phyloP scores from a whole-genome alignment of 1,284 basidiomycete genomes.

The Phlebopus sp. region DNA sequence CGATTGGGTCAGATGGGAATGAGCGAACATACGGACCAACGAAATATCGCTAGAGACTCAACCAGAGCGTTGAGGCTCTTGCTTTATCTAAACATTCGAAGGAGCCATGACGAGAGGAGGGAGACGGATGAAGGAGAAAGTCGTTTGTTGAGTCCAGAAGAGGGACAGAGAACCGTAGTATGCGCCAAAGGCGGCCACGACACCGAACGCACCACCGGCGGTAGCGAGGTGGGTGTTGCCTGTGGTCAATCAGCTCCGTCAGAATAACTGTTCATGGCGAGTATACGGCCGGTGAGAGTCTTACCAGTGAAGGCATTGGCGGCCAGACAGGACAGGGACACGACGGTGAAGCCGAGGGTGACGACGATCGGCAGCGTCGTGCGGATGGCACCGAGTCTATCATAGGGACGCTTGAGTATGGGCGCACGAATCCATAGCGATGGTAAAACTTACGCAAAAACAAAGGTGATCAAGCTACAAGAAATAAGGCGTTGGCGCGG shows the following conservation, averaged over 20 bases:
- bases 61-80: neutral
- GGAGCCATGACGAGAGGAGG: conserved; percentile 21
- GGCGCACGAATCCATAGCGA: neutral
- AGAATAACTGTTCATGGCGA: conserved; percentile 2
- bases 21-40: neutral
- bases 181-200: conserved; percentile 27
- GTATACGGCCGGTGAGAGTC: neutral
- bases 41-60: neutral
- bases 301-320: conserved; percentile 26
- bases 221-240: conserved; percentile 25
- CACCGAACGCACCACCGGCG: conserved; percentile 26
- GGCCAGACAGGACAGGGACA: conserved; percentile 23
- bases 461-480: conserved; percentile 17
- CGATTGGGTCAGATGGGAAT: neutral
- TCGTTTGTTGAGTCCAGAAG: conserved; percentile 30
- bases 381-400: conserved; percentile 26
- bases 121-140: conserved; percentile 25
- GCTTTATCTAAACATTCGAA: conserved; percentile 13
- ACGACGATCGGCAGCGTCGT: conserved; percentile 24
- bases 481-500: no score
- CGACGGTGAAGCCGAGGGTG: conserved; percentile 24
- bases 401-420: neutral
- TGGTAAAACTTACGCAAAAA: conserved; percentile 16
- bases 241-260: conserved; percentile 4
- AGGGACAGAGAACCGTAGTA: conserved; percentile 27